Evolutionary conservation across 2,329 filamentous ascomycete genomes (phyloP), one percentile per base, ranked within the genome.

Genomic region (Colletotrichum limetticola): DNA sequence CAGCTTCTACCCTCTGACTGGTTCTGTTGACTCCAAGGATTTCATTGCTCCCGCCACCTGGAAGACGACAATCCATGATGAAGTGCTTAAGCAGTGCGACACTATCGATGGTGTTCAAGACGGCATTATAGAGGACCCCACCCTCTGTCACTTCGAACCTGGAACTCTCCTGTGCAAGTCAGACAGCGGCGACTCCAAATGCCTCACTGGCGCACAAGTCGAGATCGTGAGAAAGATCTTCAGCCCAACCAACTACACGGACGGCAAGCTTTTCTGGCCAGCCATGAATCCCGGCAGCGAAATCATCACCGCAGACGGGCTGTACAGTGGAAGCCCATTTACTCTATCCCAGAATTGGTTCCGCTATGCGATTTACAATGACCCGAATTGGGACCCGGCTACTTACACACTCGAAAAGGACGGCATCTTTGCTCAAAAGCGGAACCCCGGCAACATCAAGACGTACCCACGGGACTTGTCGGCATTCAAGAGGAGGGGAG

Each of bases 261-360:
- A 80, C 3, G 85, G 84, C 3, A 77, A 78, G 60, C 77, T 80
- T 75, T 84, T 82, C 9, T 84, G 82, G 72, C 82, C 82, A 67
- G 85, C 80, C 74, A 85, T 86, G 81, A 86, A 86, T 86, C 78
- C 86, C 78, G 70, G 89, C 79, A 86, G 82, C 69, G 77, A 88
- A 53, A 2, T 61, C 24, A 30, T 22, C 9, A 26, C 83, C 86
- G 14, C 83, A 88, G 91, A 85, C 72, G 66, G 75, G 19, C 79
- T 88, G 7, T 86, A 88, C 79, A 82, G 67, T 7, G 76, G 78
- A 22, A 58, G 66, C 16, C 76, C 78, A 0, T 78, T 78, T 52
- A 42, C 73, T 4, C 72, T 76, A 49, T 76, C 77, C 80, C 70
- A 78, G 78, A 63, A 79, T 55, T 83, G 80, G 80, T 82, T 81